These are phyloP conservation scores for Yarrowia alimentaria DNA, from an alignment of 805 yeast species.

Conservation along the genomic window DNA sequence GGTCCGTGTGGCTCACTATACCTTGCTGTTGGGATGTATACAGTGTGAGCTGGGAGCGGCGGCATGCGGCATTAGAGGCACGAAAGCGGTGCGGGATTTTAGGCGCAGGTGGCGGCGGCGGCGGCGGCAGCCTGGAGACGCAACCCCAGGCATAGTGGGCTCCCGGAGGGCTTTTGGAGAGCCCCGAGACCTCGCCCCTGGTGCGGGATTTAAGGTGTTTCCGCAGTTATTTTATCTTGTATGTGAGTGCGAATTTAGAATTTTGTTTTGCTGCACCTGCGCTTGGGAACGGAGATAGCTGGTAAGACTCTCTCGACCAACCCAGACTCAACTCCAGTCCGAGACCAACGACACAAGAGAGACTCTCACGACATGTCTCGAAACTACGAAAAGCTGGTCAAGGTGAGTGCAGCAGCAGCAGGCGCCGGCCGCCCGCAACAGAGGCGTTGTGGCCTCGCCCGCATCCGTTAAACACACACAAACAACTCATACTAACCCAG, in stretches of 20 bases:
- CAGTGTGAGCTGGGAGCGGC: too few relatives aligned
- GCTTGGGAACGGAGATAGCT: conserved; percentile 23
- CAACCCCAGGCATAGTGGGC: too few relatives aligned
- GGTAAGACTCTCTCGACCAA: background rate
- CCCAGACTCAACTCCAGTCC: background rate
- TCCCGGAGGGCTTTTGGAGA: too few relatives aligned
- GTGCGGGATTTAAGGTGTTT: conserved; percentile 27
- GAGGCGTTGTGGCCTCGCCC: background rate
- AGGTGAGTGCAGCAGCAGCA: conserved; percentile 9
- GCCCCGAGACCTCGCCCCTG: too few relatives aligned
- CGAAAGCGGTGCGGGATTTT: too few relatives aligned
- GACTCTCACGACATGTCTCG: conserved; percentile 14
- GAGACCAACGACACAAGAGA: background rate
- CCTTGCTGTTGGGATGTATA: too few relatives aligned
- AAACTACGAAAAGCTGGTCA: conserved; percentile 27
- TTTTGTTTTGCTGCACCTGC: conserved; percentile 7
- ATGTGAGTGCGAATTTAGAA: conserved; percentile 13
- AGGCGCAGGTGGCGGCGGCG: too few relatives aligned
- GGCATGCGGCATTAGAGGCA: too few relatives aligned
- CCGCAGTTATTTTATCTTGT: conserved; percentile 18
- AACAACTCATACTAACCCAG: conserved; percentile 16
- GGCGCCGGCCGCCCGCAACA: background rate
- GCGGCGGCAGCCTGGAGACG: too few relatives aligned
- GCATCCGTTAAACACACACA: too few relatives aligned
- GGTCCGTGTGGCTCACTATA: too few relatives aligned